Base-by-base conservation (phyloP, 2,329 filamentous ascomycete genomes). In the Fusarium acutatum region DNA sequence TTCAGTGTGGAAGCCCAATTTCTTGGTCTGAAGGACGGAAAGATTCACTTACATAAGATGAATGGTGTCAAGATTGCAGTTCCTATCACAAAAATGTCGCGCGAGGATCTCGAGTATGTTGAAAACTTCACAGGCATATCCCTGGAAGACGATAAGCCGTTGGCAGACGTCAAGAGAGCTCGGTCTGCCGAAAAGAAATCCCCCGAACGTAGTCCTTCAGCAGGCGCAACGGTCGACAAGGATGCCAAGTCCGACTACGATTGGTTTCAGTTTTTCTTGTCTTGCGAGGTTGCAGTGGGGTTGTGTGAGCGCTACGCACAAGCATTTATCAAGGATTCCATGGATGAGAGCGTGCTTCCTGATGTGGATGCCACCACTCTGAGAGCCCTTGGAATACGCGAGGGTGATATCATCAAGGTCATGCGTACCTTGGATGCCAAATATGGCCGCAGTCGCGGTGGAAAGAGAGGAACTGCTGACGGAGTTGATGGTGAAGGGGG, bases 41-140 rank as follows among this genome's bases (percentile, higher is more conserved):
- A 98, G 83, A 97, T 99, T 74, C 97, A 99, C 82, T 87, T 99
- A 28, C 96, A 99, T 86, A 99, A 99, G 85, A 89, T 94, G 83
- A 99, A 99, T 80, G 96, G 96, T 41, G 95, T 99, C 78, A 98
- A 98, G 83, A 99, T 99, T 82, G 96, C 96, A 14, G 96, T 99
- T 8, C 96, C 96, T 6, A 90, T 98, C 34, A 87, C 91, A 43
- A 99, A 99, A 82, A 99, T 99, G 96, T 97, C 96, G 2, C 88
- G 95, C 46, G 93, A 96, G 79, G 96, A 99, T 83, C 87, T 99
- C 43, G 96, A 98, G 83, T 98, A 97, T 78, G 96, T 99, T 63
- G 96, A 99, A 83, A 90, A 89, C 68, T 86, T 90, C 22, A 96
- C 95, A n/a, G 95, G 95, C 40, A 89, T 94, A 56, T 97, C 95